Percentiles rank a stretch among this genome's conserved stretches.
Evolutionary conservation across 441 rosid genomes (phyloP).

Genomic region (Gossypium trilobum): DNA sequence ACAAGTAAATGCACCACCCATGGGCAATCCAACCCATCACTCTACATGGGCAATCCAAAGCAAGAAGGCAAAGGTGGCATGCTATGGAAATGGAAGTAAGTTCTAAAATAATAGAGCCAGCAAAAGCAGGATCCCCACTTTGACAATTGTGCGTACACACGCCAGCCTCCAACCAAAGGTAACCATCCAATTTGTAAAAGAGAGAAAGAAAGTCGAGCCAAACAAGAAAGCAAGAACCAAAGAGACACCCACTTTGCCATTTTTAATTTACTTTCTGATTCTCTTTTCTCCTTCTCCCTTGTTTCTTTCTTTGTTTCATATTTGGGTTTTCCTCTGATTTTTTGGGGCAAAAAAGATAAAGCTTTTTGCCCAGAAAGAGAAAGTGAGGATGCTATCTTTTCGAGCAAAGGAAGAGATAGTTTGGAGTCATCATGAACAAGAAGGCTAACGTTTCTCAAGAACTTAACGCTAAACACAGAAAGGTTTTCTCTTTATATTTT

Average conservation of each 20-base stretch:
- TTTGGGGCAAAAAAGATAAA: background rate
- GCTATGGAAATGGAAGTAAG: background rate
- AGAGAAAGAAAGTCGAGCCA: slow-evolving; percentile 13
- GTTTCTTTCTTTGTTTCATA: background rate
- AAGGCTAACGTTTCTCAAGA: slow-evolving; percentile 57
- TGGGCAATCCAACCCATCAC: background rate
- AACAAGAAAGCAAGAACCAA: background rate
- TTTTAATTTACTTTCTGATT: slow-evolving; percentile 2
- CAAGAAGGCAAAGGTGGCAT: background rate
- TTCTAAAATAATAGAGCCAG: background rate
- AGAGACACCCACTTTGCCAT: slow-evolving; percentile 27
- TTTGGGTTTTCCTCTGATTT: slow-evolving; percentile 4
- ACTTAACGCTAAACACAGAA: slow-evolving; percentile 48
- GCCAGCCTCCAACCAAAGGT: slow-evolving; percentile 18
- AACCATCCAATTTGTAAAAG: background rate
- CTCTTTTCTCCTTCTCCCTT: background rate
- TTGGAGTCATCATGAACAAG: slow-evolving; percentile 36
- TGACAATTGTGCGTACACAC: slow-evolving; percentile 16
- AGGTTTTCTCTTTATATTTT: slow-evolving; percentile 26
- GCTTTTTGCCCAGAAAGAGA: background rate
- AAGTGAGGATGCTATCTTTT: background rate
- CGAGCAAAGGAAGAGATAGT: background rate
- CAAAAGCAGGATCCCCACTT: slow-evolving; percentile 4
- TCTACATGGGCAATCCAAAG: background rate
- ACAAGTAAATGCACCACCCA: too few species aligned